Evolutionary conservation across 805 yeast species (phyloP), one percentile per base, ranked within the genome.

Genomic region (Monosporozyma siamensis): DNA sequence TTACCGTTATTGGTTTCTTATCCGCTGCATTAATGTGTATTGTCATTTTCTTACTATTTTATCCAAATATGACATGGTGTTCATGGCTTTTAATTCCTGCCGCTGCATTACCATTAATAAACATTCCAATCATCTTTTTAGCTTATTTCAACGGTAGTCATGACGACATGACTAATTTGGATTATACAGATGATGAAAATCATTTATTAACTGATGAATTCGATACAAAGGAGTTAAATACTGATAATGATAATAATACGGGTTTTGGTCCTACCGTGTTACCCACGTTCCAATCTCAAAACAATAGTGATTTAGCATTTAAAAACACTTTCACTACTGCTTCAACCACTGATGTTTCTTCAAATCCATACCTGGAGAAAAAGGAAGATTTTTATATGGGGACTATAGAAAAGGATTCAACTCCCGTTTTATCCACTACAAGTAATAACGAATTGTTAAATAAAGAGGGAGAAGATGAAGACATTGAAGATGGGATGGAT

Each of bases 71-170:
- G 14, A 62, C 69, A 6, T 83, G 89, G 89, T 70, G 78, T n/a
- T 70, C 80, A 7, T 83, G 90, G 89, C 56, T 80, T 26, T 66
- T 80, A 53, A 70, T 82, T 23, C 87, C 82, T 1, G 72, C 85
- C 4, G 81, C 84, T 10, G 80, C 69, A 0, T 61, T 78, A 42
- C 69, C 71, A 43, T 63, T 83, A 44, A 42, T 77, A 2, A 61
- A 78, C 2, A 46, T 80, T 2, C 74, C 82, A 5, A 58, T 77
- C 34, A 63, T 74, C 24, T 67, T 74, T 39, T 48, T 75, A 22
- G 69, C 73, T 18, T 56, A 59, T 43, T 47, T 60, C 14, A 40
- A 48, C 5, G 23, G 10, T 17, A 53, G 50, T 7, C 45, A 53
- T 15, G 54, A 44, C 18, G 48, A 50, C 10, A 62, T 57, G 36